Evolutionary conservation across 805 yeast genomes (phyloP), one percentile per base, ranked within the genome.

Genomic region (Kuraishia floccosa): DNA sequence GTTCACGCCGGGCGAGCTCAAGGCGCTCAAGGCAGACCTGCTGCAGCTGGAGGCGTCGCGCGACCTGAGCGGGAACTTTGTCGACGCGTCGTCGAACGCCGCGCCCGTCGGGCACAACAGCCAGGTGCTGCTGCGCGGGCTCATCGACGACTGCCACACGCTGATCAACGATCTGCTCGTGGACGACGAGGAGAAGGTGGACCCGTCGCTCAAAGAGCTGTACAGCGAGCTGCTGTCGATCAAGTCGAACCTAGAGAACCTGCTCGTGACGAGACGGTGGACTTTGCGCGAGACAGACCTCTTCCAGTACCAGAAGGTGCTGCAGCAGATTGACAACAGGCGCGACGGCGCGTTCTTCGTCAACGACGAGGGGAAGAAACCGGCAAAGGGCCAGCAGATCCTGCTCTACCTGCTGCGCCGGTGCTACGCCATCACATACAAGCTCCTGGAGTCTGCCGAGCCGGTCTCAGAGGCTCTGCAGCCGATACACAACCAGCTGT

Each of bases 261-360:
- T 91, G 39, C 64, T 89, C 43, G 74, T 91, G 27, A 91, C 98
- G 3, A 76, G 96, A 54, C 72, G 98, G 52, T 91, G 99, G 99
- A 89, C 97, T 2, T 63, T 91, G 58, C 73, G 99, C 47, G 95
- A 87, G 47, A 91, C 98, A 0, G 99, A 91, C 56, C 64, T 91
- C 38, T 91, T 81, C 57, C 66, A 68, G 30, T 87, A 82, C 50
- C 94, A 86, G 54, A 74, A 77, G 46, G 65, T 66, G 39, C 62
- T 91, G 38, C 76, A 73, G 44, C 68, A 63, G 35, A 76, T 91
- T 38, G 96, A 89, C 49, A 79, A 75, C 31, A 49, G 68, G 39
- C 65, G 96, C 44, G 65, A 76, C 6, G 61, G 68, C 32, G 83
- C 83, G 4, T 63, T 64, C 39, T 78, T 79, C 39, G 35, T 54